Evolutionary conservation across 257 asterid species (phyloP), one percentile per base, ranked within the genome.

Genomic region (Nicotiana benthamiana): DNA sequence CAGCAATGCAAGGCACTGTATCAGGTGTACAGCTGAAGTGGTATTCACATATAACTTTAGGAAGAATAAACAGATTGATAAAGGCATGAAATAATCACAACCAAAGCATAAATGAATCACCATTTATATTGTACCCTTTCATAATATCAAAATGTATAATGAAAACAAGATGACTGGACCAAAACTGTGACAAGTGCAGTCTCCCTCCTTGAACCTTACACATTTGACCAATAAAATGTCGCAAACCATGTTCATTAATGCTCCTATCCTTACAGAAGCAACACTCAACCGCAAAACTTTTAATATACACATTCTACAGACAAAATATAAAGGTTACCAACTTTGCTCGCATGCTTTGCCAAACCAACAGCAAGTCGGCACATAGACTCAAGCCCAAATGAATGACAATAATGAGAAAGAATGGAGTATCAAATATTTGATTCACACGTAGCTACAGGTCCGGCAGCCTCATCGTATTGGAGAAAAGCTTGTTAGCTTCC

Each of bases 1-100:
- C 40, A 34, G 27, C 79, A 75, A 81, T 63, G 79, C 84, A 77
- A 86, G 83, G 87, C 83, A 83, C 83, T 36, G 84, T 51, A 51
- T 12, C 56, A 51, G 54, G 32, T 18, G 48, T 5, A 22, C 15
- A 9, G 36, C 9, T 9, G 26, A 13, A 66, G 28, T 13, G 16
- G 16, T 34, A 18, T 32, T 32, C 75, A 18, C 28, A 66, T 64
- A 32, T 30, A 66, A 36, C 7, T 28, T 43, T 40, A 70, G 32
- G 46, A 70, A 43, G 59, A 70, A 83, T 34, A 53, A 82, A 70
- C 80, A 87, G 77, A 79, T 79, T 54, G 66, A 65, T 22, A 80
- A 57, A 52, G 80, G 75, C 85, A 80, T 61, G 57, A 65, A 56
- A 76, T 40, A 75, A 84, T 80, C 81, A 70, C 87, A 54, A 62